Conservation (phyloP, 2,329 filamentous ascomycete genomes). For the Fusarium globosum region DNA sequence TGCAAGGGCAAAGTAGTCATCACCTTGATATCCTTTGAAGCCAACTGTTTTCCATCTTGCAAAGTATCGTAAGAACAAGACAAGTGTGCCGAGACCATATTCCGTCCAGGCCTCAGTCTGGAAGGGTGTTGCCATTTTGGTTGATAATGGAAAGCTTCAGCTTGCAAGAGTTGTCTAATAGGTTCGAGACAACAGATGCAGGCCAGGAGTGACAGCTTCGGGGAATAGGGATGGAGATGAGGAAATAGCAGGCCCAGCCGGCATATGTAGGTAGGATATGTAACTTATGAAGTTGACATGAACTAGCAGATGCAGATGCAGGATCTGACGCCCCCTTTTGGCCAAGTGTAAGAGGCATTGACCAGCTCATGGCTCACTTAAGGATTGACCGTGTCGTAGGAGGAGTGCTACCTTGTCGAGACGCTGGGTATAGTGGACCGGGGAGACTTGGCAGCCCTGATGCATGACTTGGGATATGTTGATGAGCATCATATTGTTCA, state of each 20-base stretch:
- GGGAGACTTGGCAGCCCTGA: not conserved
- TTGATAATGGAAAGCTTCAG: not conserved
- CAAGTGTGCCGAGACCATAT: constrained; percentile 52
- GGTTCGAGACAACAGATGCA: not conserved
- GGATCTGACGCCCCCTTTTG: constrained; percentile 9
- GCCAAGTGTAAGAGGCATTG: constrained; percentile 13
- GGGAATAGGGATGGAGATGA: not conserved
- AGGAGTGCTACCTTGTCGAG: not conserved
- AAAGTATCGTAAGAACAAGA: constrained; percentile 54
- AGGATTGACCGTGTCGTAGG: not conserved
- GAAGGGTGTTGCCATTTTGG: constrained; percentile 52
- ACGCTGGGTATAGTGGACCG: constrained; percentile 7
- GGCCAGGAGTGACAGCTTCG: not conserved
- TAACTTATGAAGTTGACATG: not conserved
- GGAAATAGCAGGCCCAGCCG: not conserved
- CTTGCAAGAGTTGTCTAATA: not conserved
- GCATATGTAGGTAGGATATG: constrained; percentile 4
- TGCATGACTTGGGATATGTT: constrained; percentile 1
- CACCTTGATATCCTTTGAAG: constrained; percentile 54
- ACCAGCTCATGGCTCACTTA: constrained; percentile 11
- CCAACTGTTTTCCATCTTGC: constrained; percentile 54
- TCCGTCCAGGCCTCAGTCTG: constrained; percentile 58
- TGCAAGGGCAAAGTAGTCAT: constrained; percentile 55
- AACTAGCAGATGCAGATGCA: not conserved
- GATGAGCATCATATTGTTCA: not conserved